Base-by-base conservation (phyloP, 2,329 filamentous ascomycete species). In the Dryadomyces quercivorus region DNA sequence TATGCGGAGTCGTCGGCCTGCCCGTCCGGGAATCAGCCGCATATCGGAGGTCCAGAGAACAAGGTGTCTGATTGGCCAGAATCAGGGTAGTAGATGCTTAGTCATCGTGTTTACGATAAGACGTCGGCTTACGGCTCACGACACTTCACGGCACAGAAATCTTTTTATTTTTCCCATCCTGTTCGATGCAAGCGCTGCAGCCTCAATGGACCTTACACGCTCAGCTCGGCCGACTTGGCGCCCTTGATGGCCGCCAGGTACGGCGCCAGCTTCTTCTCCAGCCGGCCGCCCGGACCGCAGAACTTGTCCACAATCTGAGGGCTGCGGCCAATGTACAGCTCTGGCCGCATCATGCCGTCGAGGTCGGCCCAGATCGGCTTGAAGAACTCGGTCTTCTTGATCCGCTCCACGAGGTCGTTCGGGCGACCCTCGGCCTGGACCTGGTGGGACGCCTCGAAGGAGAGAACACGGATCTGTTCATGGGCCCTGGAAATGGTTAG, bases 401-500 rank as follows among this genome's bases (percentile, higher is more conserved):
- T 90, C 16, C 89, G 74, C 58, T 87, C 81, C 12, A 95, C 81
- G 2, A 95, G 75, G 65, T 95, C 88, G 63, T 95, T 96, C 51
- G 79, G 72, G 61, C 83, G 81, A 34, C 88, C 88, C 67, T 57
- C 48, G 34, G 22, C 38, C 49, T 58, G 56, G 16, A 58, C 56
- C 3, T 84, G 81, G 26, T 76, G 73, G 40, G 76, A 79, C 0
- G 88, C 88, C 69, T 94, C 75, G 69, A 89, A 85, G 1, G 80
- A 86, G 45, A 95, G 75, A 1, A 95, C 85, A 5, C 85, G 84
- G 62, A 95, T 91, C 68, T 91, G 74, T 71, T 95, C 89, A 69
- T 95, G 90, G 1, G 88, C 85, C 20, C 26, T 31, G 26, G 26
- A 31, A 31, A 31, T 4, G 26, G 26, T 31, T 31, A 31, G 26